A percentile compares a stretch with the other conserved stretches of the same genome.
Conservation (phyloP, 2,329 filamentous ascomycete species). For the Colletotrichum neosansevieriae region DNA sequence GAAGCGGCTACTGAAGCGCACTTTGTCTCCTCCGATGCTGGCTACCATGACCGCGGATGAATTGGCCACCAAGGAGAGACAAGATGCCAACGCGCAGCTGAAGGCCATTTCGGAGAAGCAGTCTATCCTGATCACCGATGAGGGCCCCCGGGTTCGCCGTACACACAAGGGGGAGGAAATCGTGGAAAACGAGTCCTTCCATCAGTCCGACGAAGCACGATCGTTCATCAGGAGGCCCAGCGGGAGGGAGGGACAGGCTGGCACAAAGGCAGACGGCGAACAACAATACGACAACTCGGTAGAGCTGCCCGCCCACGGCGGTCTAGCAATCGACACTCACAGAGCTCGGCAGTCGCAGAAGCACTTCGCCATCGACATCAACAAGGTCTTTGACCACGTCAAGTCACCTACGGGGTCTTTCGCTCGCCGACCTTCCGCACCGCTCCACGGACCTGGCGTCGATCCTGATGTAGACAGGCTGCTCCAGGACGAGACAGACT, state of each 20-base stretch:
- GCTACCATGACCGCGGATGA: slow-evolving; percentile 92
- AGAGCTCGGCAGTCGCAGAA: slow-evolving; percentile 65
- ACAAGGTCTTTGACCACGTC: slow-evolving; percentile 86
- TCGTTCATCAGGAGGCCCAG: slow-evolving; percentile 52
- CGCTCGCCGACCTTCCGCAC: slow-evolving; percentile 62
- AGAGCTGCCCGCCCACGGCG: slow-evolving; percentile 49
- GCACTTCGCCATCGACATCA: slow-evolving; percentile 80
- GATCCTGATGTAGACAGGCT: slow-evolving; percentile 93
- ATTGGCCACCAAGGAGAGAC: slow-evolving; percentile 91
- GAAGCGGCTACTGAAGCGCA: slow-evolving; percentile 78
- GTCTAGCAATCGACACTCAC: slow-evolving; percentile 55
- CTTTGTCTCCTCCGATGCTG: slow-evolving; percentile 79
- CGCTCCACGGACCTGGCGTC: slow-evolving; percentile 70
- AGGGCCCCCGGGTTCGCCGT: slow-evolving; percentile 82
- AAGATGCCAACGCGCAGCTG: slow-evolving; percentile 80
- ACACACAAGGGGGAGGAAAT: slow-evolving; percentile 97
- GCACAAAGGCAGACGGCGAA: slow-evolving; percentile 37
- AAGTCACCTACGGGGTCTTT: slow-evolving; percentile 74
- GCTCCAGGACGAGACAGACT: slow-evolving; percentile 82
- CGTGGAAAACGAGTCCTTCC: slow-evolving; percentile 77
- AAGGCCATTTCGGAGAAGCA: slow-evolving; percentile 84
- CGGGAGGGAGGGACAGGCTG: slow-evolving; percentile 43
- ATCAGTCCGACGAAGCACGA: slow-evolving; percentile 49
- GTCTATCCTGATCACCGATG: slow-evolving; percentile 83
- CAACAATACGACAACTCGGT: slow-evolving; percentile 31